phyloP scores from a whole-genome alignment of 2,329 filamentous ascomycete genomes.

The Ophiostoma australiae region DNA sequence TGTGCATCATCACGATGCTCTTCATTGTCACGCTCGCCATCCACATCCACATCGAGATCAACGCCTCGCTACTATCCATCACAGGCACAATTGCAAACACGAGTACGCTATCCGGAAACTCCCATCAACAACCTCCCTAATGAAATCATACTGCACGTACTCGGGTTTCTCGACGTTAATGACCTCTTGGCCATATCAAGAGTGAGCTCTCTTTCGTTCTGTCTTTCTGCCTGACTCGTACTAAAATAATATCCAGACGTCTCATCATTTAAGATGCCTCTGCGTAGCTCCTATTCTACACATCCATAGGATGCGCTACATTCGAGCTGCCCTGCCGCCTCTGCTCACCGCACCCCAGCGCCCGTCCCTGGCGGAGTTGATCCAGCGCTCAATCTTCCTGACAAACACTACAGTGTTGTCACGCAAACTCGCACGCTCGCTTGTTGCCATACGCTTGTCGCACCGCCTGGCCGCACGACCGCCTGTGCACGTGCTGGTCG shows the following conservation, averaged over 20 bases:
- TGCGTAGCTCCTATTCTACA: slow-evolving; percentile 63
- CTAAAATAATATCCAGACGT: slow-evolving; percentile 43
- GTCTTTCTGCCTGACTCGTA: not conserved
- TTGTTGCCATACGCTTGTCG: slow-evolving; percentile 62
- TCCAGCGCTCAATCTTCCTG: slow-evolving; percentile 60
- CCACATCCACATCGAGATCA: not conserved
- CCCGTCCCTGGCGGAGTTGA: slow-evolving; percentile 58
- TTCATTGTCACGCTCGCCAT: not conserved
- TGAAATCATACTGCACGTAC: slow-evolving; percentile 53
- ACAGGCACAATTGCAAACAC: not conserved
- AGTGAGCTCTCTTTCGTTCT: slow-evolving; percentile 36
- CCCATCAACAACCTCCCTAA: slow-evolving; percentile 44
- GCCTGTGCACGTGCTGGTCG: slow-evolving; percentile 55
- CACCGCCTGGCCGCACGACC: slow-evolving; percentile 57
- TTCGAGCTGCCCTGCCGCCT: slow-evolving; percentile 50
- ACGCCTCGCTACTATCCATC: not conserved
- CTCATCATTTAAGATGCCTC: slow-evolving; percentile 56
- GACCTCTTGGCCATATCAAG: slow-evolving; percentile 53
- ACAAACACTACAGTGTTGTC: slow-evolving; percentile 62
- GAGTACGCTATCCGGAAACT: slow-evolving; percentile 26
- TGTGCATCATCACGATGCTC: slow-evolving; percentile 2
- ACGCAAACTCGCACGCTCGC: slow-evolving; percentile 56
- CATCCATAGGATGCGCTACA: slow-evolving; percentile 54
- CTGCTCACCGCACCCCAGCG: slow-evolving; percentile 54
- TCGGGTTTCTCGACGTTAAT: slow-evolving; percentile 53